These are phyloP conservation scores for Saraca asoca DNA, from an alignment of 331 rosid genomes.

Conservation along the genomic window DNA sequence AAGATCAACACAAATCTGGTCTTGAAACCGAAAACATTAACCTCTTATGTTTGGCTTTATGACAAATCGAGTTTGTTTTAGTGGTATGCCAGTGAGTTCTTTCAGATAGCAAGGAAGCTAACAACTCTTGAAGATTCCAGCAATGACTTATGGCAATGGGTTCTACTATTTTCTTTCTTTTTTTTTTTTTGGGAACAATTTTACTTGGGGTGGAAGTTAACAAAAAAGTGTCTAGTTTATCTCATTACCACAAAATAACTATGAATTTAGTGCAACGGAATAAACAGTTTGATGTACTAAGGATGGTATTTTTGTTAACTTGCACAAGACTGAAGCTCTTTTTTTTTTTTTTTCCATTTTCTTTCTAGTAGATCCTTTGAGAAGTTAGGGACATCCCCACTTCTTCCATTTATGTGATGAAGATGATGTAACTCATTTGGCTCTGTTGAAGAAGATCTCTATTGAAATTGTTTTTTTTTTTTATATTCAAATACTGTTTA, in stretches of 20 bases:
- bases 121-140: conserved; percentile 41
- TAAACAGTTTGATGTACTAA: conserved; percentile 33
- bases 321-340: conserved; percentile 29
- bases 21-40: conserved; percentile 47
- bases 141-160: conserved; percentile 34
- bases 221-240: conserved; percentile 45
- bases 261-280: conserved; percentile 25
- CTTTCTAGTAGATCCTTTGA: not conserved
- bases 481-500: conserved; percentile 19
- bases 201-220: conserved; percentile 49
- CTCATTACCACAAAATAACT: conserved; percentile 5
- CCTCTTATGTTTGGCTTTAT: conserved; percentile 47
- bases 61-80: not conserved
- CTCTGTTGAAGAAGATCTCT: conserved; percentile 21
- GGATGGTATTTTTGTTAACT: conserved; percentile 53
- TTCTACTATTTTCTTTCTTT: conserved; percentile 46
- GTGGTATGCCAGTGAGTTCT: conserved; percentile 47
- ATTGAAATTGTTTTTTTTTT: conserved; percentile 6
- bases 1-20: conserved; percentile 52
- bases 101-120: conserved; percentile 65
- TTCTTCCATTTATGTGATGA: conserved; percentile 39
- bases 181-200: conserved; percentile 31
- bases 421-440: conserved; percentile 38
- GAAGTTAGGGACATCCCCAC: conserved; percentile 47
- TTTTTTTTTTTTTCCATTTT: conserved; percentile 16